These are phyloP conservation scores for Metschnikowia chrysomelidarum DNA, from an alignment of 805 yeast species.

Conservation along the genomic window DNA sequence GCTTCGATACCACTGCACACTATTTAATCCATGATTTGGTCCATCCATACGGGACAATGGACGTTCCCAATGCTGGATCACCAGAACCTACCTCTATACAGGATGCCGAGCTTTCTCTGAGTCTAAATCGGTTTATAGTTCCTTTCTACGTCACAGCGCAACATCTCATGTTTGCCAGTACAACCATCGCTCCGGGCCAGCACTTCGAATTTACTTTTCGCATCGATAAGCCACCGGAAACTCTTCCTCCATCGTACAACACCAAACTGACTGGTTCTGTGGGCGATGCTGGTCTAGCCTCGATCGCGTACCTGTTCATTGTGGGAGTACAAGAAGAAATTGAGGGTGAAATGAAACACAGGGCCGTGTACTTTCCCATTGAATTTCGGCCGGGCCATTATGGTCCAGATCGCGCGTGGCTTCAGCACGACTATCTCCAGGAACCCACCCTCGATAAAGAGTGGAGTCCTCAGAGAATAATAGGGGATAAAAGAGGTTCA, in stretches of 20 bases:
- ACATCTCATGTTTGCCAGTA: conserved; percentile 35
- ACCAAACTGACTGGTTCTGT: conserved; percentile 39
- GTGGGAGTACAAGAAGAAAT: conserved; percentile 30
- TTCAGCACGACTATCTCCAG: conserved; percentile 27
- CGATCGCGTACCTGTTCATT: conserved; percentile 36
- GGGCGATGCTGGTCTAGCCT: conserved; percentile 39
- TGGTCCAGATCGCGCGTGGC: conserved; percentile 29
- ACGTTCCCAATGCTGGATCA: conserved; percentile 8
- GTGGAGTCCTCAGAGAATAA: conserved; percentile 25
- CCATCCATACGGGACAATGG: conserved; percentile 28
- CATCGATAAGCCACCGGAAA: conserved; percentile 22
- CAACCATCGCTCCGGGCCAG: conserved; percentile 20
- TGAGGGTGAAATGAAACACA: conserved; percentile 14
- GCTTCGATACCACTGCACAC: conserved; percentile 20
- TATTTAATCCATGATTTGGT: conserved; percentile 37
- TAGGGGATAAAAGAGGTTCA: no score
- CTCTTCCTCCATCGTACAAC: conserved; percentile 42
- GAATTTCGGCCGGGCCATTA: conserved; percentile 25
- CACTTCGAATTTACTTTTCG: conserved; percentile 22
- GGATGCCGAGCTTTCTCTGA: conserved; percentile 17
- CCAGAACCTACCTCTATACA: conserved; percentile 6
- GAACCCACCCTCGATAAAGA: conserved; percentile 25
- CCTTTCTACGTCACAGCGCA: conserved; percentile 44
- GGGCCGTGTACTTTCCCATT: conserved; percentile 37
- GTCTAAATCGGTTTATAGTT: conserved; percentile 30